Percentiles rank a stretch among this genome's conserved stretches.
These are phyloP conservation scores for Echium plantagineum DNA, from an alignment of 257 asterid genomes.

Conservation along the genomic window DNA sequence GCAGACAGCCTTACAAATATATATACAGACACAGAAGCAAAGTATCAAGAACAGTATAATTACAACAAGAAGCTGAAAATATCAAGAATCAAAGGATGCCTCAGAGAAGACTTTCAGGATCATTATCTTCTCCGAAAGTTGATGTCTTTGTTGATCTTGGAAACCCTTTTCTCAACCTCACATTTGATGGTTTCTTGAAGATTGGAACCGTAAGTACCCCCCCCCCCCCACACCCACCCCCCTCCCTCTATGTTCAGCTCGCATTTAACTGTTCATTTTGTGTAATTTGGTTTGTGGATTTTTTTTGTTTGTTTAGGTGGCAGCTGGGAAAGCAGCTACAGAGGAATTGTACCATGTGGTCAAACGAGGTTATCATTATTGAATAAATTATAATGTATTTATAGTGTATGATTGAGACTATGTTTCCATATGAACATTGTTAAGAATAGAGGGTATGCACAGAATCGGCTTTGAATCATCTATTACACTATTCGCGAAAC, in stretches of 20 bases:
- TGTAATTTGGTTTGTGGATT: neutral
- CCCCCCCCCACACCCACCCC: too few species aligned
- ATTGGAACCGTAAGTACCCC: slow-evolving; percentile 42
- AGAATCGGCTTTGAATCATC: too few species aligned
- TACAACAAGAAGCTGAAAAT: too few species aligned
- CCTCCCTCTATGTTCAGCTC: too few species aligned
- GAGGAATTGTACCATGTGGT: slow-evolving; percentile 55
- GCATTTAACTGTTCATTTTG: slow-evolving; percentile 1
- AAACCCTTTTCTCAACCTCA: slow-evolving; percentile 58
- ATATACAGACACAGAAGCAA: too few species aligned
- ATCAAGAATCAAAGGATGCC: slow-evolving; percentile 21
- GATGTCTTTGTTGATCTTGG: slow-evolving; percentile 51
- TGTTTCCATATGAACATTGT: too few species aligned
- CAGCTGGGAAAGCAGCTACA: slow-evolving; percentile 43
- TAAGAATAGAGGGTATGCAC: too few species aligned
- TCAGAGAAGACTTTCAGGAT: slow-evolving; percentile 27
- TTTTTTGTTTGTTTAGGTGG: slow-evolving; percentile 43
- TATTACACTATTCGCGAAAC: too few species aligned
- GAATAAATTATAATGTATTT: too few species aligned
- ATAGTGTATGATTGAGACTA: too few species aligned
- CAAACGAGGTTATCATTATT: slow-evolving; percentile 32
- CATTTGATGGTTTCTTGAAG: slow-evolving; percentile 73
- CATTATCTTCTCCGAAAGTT: slow-evolving; percentile 37
- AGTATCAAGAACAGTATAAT: too few species aligned
- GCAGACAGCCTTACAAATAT: too few species aligned